A percentile compares a stretch with the other conserved stretches of the same genome.
phyloP scores from a whole-genome alignment of 2,329 filamentous ascomycete genomes.

The Aspergillus sojae region DNA sequence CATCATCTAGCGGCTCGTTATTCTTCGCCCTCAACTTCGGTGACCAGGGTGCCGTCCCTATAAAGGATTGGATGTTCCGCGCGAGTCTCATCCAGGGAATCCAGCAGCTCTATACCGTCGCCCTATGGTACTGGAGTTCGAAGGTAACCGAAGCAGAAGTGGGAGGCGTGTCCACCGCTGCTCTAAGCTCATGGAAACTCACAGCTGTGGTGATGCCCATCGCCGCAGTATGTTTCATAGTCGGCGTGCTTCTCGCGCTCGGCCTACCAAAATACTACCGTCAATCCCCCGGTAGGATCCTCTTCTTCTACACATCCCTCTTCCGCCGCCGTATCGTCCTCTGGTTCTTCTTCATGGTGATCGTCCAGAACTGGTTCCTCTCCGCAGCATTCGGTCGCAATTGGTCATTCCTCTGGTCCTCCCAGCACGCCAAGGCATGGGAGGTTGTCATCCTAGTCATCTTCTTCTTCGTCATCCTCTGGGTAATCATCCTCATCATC shows the following conservation, averaged over 20 bases:
- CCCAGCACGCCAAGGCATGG: constrained; percentile 59
- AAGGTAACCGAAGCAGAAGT: constrained; percentile 53
- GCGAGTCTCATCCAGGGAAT: constrained; percentile 68
- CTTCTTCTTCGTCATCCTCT: constrained; percentile 57
- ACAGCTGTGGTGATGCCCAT: constrained; percentile 54
- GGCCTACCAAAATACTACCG: constrained; percentile 70
- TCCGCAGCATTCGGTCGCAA: constrained; percentile 67
- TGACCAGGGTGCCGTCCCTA: constrained; percentile 63
- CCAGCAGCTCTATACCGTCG: constrained; percentile 66
- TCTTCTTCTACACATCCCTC: constrained; percentile 67
- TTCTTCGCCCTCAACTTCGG: constrained; percentile 71
- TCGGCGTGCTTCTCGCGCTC: constrained; percentile 60
- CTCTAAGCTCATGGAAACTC: constrained; percentile 49
- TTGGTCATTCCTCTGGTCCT: constrained; percentile 66
- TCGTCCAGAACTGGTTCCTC: constrained; percentile 69
- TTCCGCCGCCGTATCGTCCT: constrained; percentile 65
- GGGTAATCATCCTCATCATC: constrained; percentile 51
- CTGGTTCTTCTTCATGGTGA: constrained; percentile 67
- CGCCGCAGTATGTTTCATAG: constrained; percentile 58
- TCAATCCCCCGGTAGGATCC: constrained; percentile 64
- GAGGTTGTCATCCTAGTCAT: constrained; percentile 56
- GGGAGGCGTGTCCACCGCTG: constrained; percentile 35
- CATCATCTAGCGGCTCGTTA: constrained; percentile 64
- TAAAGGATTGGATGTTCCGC: constrained; percentile 67
- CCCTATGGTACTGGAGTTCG: constrained; percentile 69